Conservation (phyloP, 805 yeast species). For the Saturnispora ahearnii region DNA sequence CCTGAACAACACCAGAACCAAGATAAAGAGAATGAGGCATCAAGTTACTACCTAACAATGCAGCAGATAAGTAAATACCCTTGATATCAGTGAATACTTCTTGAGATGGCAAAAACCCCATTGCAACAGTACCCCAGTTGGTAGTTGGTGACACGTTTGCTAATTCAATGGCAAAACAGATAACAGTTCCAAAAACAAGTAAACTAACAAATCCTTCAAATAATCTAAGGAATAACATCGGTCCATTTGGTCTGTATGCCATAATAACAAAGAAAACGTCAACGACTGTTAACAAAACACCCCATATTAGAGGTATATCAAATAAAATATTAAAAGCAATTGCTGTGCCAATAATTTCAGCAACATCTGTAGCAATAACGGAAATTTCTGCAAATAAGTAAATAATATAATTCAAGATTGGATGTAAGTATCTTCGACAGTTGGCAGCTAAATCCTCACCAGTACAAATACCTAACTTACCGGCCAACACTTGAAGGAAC, state of each 20-base stretch:
- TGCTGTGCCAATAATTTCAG: constrained; percentile 98
- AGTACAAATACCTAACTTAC: constrained; percentile 87
- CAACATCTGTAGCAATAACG: constrained; percentile 90
- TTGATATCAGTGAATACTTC: constrained; percentile 40
- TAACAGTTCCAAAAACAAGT: constrained; percentile 71
- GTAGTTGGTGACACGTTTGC: constrained; percentile 54
- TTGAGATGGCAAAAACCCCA: constrained; percentile 56
- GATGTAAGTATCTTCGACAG: constrained; percentile 68
- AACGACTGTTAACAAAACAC: constrained; percentile 75
- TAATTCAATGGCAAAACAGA: constrained; percentile 76
- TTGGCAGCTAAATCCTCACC: constrained; percentile 87
- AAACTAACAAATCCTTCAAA: constrained; percentile 77
- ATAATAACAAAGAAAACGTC: constrained; percentile 80
- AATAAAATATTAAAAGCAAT: constrained; percentile 81
- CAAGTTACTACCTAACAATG: constrained; percentile 87
- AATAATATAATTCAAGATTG: constrained; percentile 46
- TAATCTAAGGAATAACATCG: constrained; percentile 63
- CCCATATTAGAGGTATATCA: constrained; percentile 68
- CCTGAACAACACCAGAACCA: constrained; percentile 85
- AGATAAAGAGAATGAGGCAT: constrained; percentile 90
- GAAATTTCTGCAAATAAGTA: constrained; percentile 83
- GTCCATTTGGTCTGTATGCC: constrained; percentile 82
- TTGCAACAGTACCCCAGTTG: constrained; percentile 48
- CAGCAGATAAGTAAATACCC: constrained; percentile 73
- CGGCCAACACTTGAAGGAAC: constrained; percentile 74